Base-by-base conservation (phyloP, 306 rosid species). In the Crotalaria pallida region DNA sequence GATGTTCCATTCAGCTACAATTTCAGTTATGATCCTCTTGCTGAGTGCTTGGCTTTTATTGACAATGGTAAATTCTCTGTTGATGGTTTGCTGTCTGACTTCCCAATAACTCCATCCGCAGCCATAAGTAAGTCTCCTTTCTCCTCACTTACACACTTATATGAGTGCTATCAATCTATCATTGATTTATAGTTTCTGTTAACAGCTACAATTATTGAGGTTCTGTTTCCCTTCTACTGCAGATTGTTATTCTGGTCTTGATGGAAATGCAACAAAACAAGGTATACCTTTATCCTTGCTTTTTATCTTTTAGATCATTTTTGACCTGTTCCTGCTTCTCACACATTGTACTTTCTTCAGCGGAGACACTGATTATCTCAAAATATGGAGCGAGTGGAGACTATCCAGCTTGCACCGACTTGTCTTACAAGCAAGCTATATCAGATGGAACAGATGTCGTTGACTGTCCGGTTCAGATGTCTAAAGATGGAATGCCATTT, bases 301-400 rank as follows among this genome's bases (percentile, higher is more conserved):
- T 23, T 47, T 66, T 17, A n/a, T 48, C 23, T 69, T 23, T 65
- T 51, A 26, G 17, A 34, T 61, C 34, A 61, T 73, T 79, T 13
- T 60, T 86, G 48, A 80, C 68, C 36, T 78, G 18, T 76, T 63
- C 17, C 57, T 74, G n/a, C 45, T 59, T 62, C 69, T 72, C 50
- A 65, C 66, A 36, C 57, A 38, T 67, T 19, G 33, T 33, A 82
- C 56, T 51, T 66, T 44, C 50, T 84, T 34, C 84, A 91, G 96
- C 2, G 6, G 81, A 68, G 23, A 77, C 85, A 60, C 76, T 89
- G 88, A 84, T 95, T 63, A 89, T 91, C 65, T 95, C 97, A 19
- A 84, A 89, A 79, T 79, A 18, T 65, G 99, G 97, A 73, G 87
- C 97, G 52, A 95, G 99, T 57, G 97, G 96, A 75, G 96, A 89